Percentiles rank a stretch among this genome's conserved stretches.
Conservation (phyloP, 2,329 filamentous ascomycete species). For the Aphanoascus verrucosus region DNA sequence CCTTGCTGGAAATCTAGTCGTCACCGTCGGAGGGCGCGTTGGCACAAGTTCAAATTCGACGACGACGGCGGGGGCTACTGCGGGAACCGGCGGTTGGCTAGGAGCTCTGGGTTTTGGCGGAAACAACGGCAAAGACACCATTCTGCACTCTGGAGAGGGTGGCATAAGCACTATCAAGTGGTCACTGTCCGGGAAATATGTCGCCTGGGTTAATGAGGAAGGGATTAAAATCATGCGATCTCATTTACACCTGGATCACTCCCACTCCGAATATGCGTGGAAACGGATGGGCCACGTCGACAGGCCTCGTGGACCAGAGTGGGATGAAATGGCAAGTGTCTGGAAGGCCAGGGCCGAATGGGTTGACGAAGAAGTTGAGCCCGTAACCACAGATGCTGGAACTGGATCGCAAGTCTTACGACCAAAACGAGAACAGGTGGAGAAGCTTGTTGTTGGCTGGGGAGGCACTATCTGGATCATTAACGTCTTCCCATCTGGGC, state of each 20-base stretch:
- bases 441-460: slow-evolving; percentile 88
- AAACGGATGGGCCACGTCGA: slow-evolving; percentile 88
- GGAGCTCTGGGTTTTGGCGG: slow-evolving; percentile 69
- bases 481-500: slow-evolving; percentile 69
- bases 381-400: slow-evolving; percentile 17
- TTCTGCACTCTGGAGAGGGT: slow-evolving; percentile 86
- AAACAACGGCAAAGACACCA: slow-evolving; percentile 70
- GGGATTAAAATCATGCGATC: slow-evolving; percentile 97
- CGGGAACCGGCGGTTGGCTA: slow-evolving; percentile 80
- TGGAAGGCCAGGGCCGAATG: slow-evolving; percentile 91
- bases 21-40: slow-evolving; percentile 69
- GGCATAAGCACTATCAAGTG: slow-evolving; percentile 86
- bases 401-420: slow-evolving; percentile 16
- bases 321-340: slow-evolving; percentile 92
- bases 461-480: slow-evolving; percentile 94
- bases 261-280: slow-evolving; percentile 76
- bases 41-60: slow-evolving; percentile 76
- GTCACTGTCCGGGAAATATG: slow-evolving; percentile 84
- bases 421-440: slow-evolving; percentile 28
- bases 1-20: slow-evolving; percentile 71
- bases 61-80: slow-evolving; percentile 60
- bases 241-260: slow-evolving; percentile 65
- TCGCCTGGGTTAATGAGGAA: slow-evolving; percentile 92
- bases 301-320: slow-evolving; percentile 71
- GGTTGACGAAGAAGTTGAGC: slow-evolving; percentile 65